Conservation (phyloP, 306 rosid species). For the Cucurbita maxima region DNA sequence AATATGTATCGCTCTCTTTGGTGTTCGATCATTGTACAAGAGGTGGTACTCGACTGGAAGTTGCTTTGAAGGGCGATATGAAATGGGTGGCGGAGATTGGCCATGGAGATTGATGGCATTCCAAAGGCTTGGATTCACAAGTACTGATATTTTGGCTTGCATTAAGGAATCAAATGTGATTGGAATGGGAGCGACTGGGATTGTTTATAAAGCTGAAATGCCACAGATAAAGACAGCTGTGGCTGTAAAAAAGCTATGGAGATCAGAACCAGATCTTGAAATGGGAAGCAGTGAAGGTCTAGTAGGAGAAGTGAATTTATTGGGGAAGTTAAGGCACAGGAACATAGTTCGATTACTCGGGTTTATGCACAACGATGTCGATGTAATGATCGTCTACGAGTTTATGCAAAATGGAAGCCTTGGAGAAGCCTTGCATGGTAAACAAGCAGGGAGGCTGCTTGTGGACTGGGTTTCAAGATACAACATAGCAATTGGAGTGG, state of each 20-base stretch:
- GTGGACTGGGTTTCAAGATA: conserved; percentile 88
- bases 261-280: conserved; percentile 58
- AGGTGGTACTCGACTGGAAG: conserved; percentile 62
- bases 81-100: conserved; percentile 70
- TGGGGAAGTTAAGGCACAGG: conserved; percentile 82
- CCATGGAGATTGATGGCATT: conserved; percentile 92
- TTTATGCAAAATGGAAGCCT: conserved; percentile 79
- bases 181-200: conserved; percentile 86
- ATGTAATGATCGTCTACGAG: conserved; percentile 81
- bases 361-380: conserved; percentile 53
- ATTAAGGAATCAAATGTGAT: conserved; percentile 74
- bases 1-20: conserved; percentile 29
- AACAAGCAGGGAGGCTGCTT: conserved; percentile 43
- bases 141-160: conserved; percentile 64
- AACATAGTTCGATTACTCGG: conserved; percentile 83
- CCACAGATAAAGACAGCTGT: conserved; percentile 47
- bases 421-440: conserved; percentile 84
- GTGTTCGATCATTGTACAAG: conserved; percentile 35
- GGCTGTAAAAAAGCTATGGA: conserved; percentile 87
- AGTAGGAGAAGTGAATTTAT: conserved; percentile 75
- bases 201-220: conserved; percentile 78
- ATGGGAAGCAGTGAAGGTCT: conserved; percentile 60
- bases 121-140: conserved; percentile 73
- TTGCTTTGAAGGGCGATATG: conserved; percentile 47
- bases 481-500: conserved; percentile 81